Conservation (phyloP, 2,329 filamentous ascomycete species). For the Pseudogymnoascus sp. region DNA sequence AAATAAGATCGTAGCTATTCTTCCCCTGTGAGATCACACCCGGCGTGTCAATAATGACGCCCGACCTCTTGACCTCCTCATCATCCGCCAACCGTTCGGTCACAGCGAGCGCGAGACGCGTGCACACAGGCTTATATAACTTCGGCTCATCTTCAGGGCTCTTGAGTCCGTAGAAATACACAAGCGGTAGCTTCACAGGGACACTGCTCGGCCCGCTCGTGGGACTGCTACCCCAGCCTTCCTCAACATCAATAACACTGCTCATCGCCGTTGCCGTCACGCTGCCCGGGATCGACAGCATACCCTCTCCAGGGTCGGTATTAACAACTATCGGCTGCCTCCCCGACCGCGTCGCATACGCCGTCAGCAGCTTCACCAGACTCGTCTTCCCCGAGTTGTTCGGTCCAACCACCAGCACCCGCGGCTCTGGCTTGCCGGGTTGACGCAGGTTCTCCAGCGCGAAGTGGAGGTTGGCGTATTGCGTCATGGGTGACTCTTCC, state of each 20-base stretch:
- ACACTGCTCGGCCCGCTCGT: conserved; percentile 83
- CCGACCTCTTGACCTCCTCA: conserved; percentile 59
- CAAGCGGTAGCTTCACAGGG: conserved; percentile 84
- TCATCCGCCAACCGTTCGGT: conserved; percentile 74
- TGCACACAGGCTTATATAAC: conserved; percentile 67
- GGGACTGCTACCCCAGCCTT: conserved; percentile 83
- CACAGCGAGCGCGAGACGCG: conserved; percentile 70
- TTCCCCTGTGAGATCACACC: conserved; percentile 60
- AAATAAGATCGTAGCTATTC: conserved; percentile 66
- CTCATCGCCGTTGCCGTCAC: conserved; percentile 82
- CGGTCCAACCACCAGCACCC: conserved; percentile 78
- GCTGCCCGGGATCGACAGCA: conserved; percentile 72
- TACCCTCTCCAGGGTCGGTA: conserved; percentile 71
- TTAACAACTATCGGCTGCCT: conserved; percentile 77
- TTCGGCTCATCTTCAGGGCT: conserved; percentile 64
- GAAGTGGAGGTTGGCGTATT: conserved; percentile 81
- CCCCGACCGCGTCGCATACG: conserved; percentile 69
- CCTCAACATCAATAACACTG: conserved; percentile 79
- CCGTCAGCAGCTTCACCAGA: conserved; percentile 66
- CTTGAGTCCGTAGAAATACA: conserved; percentile 77
- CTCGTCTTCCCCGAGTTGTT: conserved; percentile 78
- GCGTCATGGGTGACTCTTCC: conserved; percentile 73
- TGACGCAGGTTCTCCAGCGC: conserved; percentile 67
- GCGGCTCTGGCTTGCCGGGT: conserved; percentile 53
- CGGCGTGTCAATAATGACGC: conserved; percentile 80